phyloP scores from a whole-genome alignment of 352 stramenopile species.

The Pythium periplocum region DNA sequence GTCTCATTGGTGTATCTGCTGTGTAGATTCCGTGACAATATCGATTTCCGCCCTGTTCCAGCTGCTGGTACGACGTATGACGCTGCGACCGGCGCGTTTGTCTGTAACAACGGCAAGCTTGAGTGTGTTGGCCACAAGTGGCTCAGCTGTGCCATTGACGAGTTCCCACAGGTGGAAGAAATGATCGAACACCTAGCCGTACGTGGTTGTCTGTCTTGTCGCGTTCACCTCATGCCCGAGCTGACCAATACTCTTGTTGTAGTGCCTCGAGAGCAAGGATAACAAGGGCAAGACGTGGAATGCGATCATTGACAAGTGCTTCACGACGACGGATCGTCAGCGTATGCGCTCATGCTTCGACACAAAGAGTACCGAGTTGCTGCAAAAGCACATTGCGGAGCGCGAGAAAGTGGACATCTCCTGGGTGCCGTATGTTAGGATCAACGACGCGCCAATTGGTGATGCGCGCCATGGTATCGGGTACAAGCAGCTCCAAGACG shows the following conservation, averaged over 20 bases:
- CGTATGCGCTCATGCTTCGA: slow-evolving; percentile 66
- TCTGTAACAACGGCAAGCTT: slow-evolving; percentile 58
- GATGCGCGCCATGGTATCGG: slow-evolving; percentile 56
- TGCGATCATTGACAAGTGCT: slow-evolving; percentile 59
- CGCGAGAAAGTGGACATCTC: slow-evolving; percentile 39
- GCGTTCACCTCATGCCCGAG: no score
- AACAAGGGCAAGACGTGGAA: slow-evolving; percentile 70
- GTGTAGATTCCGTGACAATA: slow-evolving; percentile 61
- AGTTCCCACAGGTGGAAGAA: slow-evolving; percentile 57
- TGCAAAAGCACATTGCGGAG: slow-evolving; percentile 53
- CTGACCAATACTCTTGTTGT: not conserved
- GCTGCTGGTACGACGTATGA: slow-evolving; percentile 64
- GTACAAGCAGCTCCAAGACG: slow-evolving; percentile 58
- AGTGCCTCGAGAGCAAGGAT: slow-evolving; percentile 71
- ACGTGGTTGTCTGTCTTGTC: slow-evolving; percentile 8
- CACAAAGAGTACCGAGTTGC: slow-evolving; percentile 44
- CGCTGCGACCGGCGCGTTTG: slow-evolving; percentile 41
- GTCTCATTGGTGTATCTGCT: no score
- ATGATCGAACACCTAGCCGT: slow-evolving; percentile 61
- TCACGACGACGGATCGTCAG: slow-evolving; percentile 33
- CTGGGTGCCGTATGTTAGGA: slow-evolving; percentile 70
- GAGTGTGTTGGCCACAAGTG: slow-evolving; percentile 78
- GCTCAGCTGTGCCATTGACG: slow-evolving; percentile 68
- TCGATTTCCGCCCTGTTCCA: slow-evolving; percentile 67
- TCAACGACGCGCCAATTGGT: slow-evolving; percentile 54